Conservation (phyloP, 768 basidiomycete species). For the Phlegmacium glaucopus region DNA sequence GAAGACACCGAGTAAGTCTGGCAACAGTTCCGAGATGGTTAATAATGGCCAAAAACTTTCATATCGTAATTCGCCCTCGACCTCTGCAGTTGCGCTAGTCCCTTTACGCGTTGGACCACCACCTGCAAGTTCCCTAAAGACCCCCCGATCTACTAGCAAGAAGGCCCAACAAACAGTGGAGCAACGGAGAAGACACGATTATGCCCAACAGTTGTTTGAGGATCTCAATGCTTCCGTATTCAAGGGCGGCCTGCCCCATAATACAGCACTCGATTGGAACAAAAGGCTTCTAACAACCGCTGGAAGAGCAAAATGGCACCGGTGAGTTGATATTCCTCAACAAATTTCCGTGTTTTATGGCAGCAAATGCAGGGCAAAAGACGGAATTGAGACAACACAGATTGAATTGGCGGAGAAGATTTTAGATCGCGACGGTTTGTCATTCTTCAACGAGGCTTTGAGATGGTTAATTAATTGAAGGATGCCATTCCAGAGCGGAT, state of each 20-base stretch:
- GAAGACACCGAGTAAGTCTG: background rate
- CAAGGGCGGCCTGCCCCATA: slow-evolving; percentile 44
- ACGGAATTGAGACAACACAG: slow-evolving; percentile 55
- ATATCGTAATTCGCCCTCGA: background rate
- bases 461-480: background rate
- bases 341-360: background rate
- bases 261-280: slow-evolving; percentile 64
- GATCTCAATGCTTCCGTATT: slow-evolving; percentile 62
- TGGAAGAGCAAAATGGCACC: slow-evolving; percentile 63
- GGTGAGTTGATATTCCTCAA: slow-evolving; percentile 31
- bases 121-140: slow-evolving; percentile 4
- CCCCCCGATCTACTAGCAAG: slow-evolving; percentile 29
- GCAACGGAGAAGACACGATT: slow-evolving; percentile 40
- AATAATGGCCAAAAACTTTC: too few relatives aligned
- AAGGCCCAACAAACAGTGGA: slow-evolving; percentile 42
- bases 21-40: too few relatives aligned
- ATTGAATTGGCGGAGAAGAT: slow-evolving; percentile 86
- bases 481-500: slow-evolving; percentile 56
- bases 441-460: background rate
- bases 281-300: slow-evolving; percentile 65
- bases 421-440: slow-evolving; percentile 67
- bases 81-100: background rate
- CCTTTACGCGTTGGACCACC: too few relatives aligned
- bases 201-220: slow-evolving; percentile 56
- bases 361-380: slow-evolving; percentile 40